phyloP scores from a whole-genome alignment of 192 early-diverging fungal genomes.

The Backusella circina region DNA sequence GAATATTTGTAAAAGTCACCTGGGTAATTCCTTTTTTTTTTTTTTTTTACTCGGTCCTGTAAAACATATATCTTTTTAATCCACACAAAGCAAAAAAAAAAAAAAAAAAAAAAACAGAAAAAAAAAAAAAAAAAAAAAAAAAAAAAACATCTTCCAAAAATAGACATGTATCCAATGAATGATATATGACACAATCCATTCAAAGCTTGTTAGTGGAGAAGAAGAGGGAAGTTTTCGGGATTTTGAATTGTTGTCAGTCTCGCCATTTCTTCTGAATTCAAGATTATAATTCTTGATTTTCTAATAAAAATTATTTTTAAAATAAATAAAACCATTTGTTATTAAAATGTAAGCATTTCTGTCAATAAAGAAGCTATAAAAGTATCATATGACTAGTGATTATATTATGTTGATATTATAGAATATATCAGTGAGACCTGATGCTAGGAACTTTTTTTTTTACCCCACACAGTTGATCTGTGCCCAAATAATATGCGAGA shows the following conservation, averaged over 20 bases:
- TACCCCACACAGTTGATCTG: constrained; percentile 1
- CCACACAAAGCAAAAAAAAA: background rate
- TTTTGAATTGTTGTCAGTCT: background rate
- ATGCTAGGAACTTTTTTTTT: background rate
- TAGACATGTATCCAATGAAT: background rate
- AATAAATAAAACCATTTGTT: background rate
- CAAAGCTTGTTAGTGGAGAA: background rate
- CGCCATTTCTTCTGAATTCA: background rate
- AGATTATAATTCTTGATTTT: background rate
- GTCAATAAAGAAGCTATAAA: background rate
- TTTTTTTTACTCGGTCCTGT: constrained; percentile 1
- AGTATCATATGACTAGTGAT: background rate
- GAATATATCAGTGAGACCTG: background rate
- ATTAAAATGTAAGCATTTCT: background rate
- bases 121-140: too few species aligned
- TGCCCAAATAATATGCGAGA: background rate
- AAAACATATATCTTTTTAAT: background rate
- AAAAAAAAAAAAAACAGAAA: too few species aligned
- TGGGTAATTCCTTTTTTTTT: background rate
- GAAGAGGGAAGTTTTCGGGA: background rate
- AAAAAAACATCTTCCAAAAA: constrained; percentile 2
- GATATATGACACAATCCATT: background rate
- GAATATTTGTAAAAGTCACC: background rate
- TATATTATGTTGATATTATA: background rate
- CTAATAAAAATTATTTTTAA: background rate